Percentiles rank a stretch among this genome's conserved stretches.
These are phyloP conservation scores for Fusarium cyanostomum DNA, from an alignment of 2,329 filamentous ascomycete species.

Conservation along the genomic window DNA sequence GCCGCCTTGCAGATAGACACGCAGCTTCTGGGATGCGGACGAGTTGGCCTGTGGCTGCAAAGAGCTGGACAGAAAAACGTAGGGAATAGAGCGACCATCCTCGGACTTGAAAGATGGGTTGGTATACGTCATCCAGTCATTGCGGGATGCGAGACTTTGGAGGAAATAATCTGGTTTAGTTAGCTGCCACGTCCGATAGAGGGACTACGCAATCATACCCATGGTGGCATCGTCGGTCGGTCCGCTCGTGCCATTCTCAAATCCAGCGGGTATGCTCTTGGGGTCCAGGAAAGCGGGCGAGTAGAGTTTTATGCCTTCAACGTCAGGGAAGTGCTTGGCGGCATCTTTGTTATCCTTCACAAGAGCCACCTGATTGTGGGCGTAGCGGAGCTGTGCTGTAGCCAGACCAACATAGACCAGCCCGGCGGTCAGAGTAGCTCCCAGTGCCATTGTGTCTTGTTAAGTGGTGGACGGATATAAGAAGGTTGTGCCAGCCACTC, in stretches of 20 bases:
- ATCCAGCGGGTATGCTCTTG: conserved; percentile 36
- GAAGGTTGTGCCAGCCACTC: neutral
- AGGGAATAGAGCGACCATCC: conserved; percentile 36
- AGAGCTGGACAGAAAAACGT: conserved; percentile 27
- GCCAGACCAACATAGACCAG: conserved; percentile 33
- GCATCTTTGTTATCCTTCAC: conserved; percentile 36
- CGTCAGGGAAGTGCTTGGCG: conserved; percentile 36
- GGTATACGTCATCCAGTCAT: conserved; percentile 38
- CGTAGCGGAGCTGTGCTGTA: conserved; percentile 35
- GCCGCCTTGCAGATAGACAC: conserved; percentile 42
- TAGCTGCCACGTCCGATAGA: neutral
- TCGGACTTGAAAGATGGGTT: conserved; percentile 37
- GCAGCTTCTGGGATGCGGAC: conserved; percentile 32
- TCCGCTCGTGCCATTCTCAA: conserved; percentile 43
- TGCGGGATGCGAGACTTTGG: conserved; percentile 30
- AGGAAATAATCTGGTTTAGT: conserved; percentile 32
- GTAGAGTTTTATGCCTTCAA: conserved; percentile 33
- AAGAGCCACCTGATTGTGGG: conserved; percentile 40
- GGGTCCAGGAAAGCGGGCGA: conserved; percentile 41
- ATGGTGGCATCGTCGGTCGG: conserved; percentile 37
- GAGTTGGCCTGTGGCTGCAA: conserved; percentile 25
- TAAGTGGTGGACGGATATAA: neutral
- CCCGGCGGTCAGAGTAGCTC: conserved; percentile 1
- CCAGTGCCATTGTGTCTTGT: conserved; percentile 13
- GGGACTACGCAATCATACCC: neutral